Base-by-base conservation (phyloP, 495 filamentous ascomycete species). In the Entonaema liquescens region DNA sequence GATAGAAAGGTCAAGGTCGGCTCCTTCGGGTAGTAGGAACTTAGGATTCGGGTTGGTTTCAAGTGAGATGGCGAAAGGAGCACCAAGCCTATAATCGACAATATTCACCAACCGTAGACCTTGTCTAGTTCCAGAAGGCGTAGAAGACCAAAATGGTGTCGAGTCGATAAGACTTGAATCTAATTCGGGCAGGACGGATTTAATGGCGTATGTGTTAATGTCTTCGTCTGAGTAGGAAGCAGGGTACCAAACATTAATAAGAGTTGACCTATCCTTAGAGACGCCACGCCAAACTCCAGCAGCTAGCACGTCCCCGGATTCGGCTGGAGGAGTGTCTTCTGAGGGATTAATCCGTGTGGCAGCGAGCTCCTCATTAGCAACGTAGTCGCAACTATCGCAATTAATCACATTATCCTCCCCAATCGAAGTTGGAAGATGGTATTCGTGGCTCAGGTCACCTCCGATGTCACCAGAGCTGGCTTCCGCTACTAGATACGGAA, bases 381-480 rank as follows among this genome's bases (percentile, higher is more conserved):
- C 85, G 73, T 93, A 94, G 38, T 84, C 82, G 78, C 95, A 99
- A 36, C 74, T 77, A 13, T 79, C 82, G 76, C 95, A 99, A 67
- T 82, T 90, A 65, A 96, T 83, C 19, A 99, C 83, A 1, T 86
- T 89, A 73, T 99, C 95, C 79, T 98, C 96, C 3, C 95, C 95
- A 54, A 90, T 89, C 8, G 83, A 68, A n/a, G 89, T 91, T 21
- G 90, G 83, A 57, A 97, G 90, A 74, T 97, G 94, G 76, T 94
- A 98, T 73, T 99, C 95, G 79, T 99, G 95, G 73, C 94, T 98
- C 13, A 97, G 77, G 61, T 88, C 90, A 8, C 95, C 95, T 28
- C 95, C 95, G 86, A 99, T 99, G 57, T 91, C 91, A n/a, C 95
- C 95, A 1, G 95, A 97, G 78, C 94, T 93, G 7, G 95, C 95